Evolutionary conservation across 306 rosid species (phyloP), one percentile per base, ranked within the genome.

Genomic region (Acacia crassicarpa): DNA sequence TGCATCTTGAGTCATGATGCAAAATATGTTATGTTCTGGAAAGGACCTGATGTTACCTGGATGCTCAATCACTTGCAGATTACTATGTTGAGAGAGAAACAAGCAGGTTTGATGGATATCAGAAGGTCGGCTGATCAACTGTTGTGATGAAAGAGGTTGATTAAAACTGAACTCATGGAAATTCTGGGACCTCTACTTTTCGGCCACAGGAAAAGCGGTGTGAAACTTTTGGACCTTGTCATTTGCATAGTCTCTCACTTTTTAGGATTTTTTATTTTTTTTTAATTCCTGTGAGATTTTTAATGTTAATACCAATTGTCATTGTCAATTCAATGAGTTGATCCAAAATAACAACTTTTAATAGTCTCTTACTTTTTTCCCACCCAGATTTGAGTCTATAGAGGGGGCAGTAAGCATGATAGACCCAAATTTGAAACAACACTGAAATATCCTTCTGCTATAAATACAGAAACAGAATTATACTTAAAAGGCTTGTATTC

Each of bases 141-240:
- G 45, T 22, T 62, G 73, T 25, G 68, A 68, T 44, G 41, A 56
- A 79, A 67, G 78, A 77, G 78, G 46, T 68, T 75, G 65, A 33
- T 72, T 67, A 82, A 71, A 45, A 62, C 11, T 27, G 74, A 82
- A 81, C 73, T 74, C 58, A 62, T 78, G 80, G 74, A 23, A 16
- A 62, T 82, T 84, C 45, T 66, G 84, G 83, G 62, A 22, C 56
- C 56, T 65, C 22, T 66, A 23, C 66, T 35, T 76, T 74, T 80
- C 30, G 61, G 75, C 82, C 53, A 41, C 27, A 3, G 22, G 74
- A 63, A 67, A 75, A 58, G 46, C 49, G 9, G 49, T 45, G 49
- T 45, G 35, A 27, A 20, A 46, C 6, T 19, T 79, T 79, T 84
- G 76, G 76, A 16, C 72, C 63, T 54, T 46, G 84, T 40, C 33